Base-by-base conservation (phyloP, 1,284 basidiomycete species). In the Ceratobasidium papillatum region DNA sequence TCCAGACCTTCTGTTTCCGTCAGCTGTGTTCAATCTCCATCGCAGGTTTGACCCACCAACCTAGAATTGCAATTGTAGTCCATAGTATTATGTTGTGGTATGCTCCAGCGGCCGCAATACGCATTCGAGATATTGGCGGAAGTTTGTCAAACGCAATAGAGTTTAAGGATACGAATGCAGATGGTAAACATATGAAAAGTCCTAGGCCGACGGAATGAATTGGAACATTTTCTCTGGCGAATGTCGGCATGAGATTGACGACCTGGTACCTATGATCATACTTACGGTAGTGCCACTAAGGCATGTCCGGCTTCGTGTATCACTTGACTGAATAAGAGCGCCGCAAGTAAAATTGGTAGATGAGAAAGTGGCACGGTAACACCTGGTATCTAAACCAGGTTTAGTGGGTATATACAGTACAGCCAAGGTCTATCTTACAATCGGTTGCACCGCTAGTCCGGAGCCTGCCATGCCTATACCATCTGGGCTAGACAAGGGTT, bases 231-330 rank as follows among this genome's bases (percentile, higher is more conserved):
- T 88, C 87, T 14, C 89, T 89, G 76, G 19, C n/a, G 49, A 3
- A 17, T 38, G 8, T 58, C 14, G 38, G 19, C 8, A 25, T 76
- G 17, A 74, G 58, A 27, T n/a, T 41, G 32, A 11, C 11, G n/a
- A 56, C 12, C 41, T 14, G 22, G 22, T 52, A 22, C 51, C 8
- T 7, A 36, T n/a, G 36, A 9, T 32, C 32, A 17, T 41, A 82
- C 89, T 77, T 81, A 92, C 90, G 90, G 78, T 30, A 91, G 88
- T 14, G 90, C 90, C 14, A 87, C 82, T 34, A 92, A 77, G 19
- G 88, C 89, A 80, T 94, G 92, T 14, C 92, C 92, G 0, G 86
- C 80, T 82, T 94, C 92, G 77, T 94, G 92, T 22, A 91, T 78
- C 19, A 88, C 77, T 81, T 92, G 91, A 51, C 85, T 85, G 8